A percentile compares a stretch with the other conserved stretches of the same genome.
These are phyloP conservation scores for Diaporthe batatas DNA, from an alignment of 2,329 filamentous ascomycete genomes.

Conservation along the genomic window DNA sequence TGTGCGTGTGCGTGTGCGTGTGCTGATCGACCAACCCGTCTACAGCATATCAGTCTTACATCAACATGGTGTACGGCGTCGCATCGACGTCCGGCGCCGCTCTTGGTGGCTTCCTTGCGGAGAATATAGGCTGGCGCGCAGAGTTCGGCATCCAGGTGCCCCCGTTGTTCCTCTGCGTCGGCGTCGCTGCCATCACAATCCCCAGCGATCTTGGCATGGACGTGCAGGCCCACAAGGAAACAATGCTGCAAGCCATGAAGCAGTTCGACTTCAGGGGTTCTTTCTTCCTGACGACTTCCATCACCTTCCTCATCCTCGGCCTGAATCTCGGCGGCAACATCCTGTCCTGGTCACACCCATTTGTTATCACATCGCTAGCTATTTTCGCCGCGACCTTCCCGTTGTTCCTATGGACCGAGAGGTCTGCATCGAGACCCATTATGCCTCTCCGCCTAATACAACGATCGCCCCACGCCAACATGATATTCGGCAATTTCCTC, in stretches of 20 bases:
- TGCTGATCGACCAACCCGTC: neutral
- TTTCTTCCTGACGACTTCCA: conserved; percentile 63
- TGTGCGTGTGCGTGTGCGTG: neutral
- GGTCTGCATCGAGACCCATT: conserved; percentile 65
- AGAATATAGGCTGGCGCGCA: conserved; percentile 80
- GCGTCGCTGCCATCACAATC: conserved; percentile 61
- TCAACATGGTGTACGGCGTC: conserved; percentile 75
- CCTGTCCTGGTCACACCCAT: conserved; percentile 71
- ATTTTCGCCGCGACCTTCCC: conserved; percentile 63
- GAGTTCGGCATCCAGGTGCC: conserved; percentile 75
- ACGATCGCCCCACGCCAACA: conserved; percentile 65
- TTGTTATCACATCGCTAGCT: conserved; percentile 65
- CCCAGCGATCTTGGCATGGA: conserved; percentile 63
- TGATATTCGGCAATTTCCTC: conserved; percentile 69
- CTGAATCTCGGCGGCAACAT: conserved; percentile 75
- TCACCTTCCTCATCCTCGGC: conserved; percentile 71
- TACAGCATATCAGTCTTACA: conserved; percentile 75
- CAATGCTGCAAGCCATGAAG: conserved; percentile 62
- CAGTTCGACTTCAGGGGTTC: conserved; percentile 71
- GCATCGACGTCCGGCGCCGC: conserved; percentile 74
- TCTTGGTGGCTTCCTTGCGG: conserved; percentile 77
- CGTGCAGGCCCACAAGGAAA: conserved; percentile 58
- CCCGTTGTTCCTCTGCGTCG: conserved; percentile 60
- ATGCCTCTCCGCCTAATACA: conserved; percentile 70
- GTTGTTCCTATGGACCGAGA: conserved; percentile 66